Evolutionary conservation across 106 monocot genomes (phyloP), one percentile per base, ranked within the genome.

Genomic region (Dioscorea zingiberensis): DNA sequence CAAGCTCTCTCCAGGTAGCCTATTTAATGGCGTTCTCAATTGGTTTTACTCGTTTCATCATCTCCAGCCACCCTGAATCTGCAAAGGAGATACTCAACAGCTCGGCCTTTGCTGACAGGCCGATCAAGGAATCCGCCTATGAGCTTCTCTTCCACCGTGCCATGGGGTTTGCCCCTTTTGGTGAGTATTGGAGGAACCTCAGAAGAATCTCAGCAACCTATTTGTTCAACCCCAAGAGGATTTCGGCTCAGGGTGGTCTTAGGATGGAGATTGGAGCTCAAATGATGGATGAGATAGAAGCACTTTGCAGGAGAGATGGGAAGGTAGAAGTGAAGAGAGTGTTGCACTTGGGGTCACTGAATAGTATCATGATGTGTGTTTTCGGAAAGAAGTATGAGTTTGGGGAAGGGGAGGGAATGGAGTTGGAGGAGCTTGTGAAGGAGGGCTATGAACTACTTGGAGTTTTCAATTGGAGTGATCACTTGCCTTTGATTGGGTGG

Each of bases 81-180:
- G 90, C 90, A 1, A 80, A 70, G 21, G 83, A 83, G 69, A 90
- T 90, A 32, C 80, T 90, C 27, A 71, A 71, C 70, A 77, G 67
- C 62, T 68, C 77, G 3, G 74, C 80, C 25, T 87, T 87, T 54
- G 77, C 83, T 47, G 77, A 87, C 25, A 75, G 89, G 9, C 89
- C 89, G 7, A 63, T 90, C 8, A 90, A 83, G 48, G 90, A 90
- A 27, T 82, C 90, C 2, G 90, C 90, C 22, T 72, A 74, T 69
- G 85, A 80, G 72, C 85, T 90, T 15, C 77, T 86, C 22, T 90
- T 90, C 74, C 77, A 83, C 65, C 73, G 86, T 3, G 90, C 85
- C 12, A 86, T 90, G 77, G 90, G 90, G 3, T 90, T 90, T 69
- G 80, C 90, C 12, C 83, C 90, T 9, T 80, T 77, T 28, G 86